Base-by-base conservation (phyloP, 1,139 yeast species). In the Zygoascus meyerae region DNA sequence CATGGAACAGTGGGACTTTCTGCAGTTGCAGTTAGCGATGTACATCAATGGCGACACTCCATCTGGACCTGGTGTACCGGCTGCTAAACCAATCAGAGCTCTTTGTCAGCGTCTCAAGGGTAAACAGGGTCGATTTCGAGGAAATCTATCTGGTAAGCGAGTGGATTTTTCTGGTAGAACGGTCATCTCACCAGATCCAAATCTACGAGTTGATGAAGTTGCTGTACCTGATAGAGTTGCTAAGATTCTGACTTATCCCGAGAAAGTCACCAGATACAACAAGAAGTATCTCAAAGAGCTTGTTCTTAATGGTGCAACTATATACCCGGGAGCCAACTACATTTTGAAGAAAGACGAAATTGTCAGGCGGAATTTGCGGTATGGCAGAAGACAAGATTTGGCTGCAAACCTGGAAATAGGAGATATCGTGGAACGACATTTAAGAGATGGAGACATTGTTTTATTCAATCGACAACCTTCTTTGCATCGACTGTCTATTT, bases 1-100 rank as follows among this genome's bases (percentile, higher is more conserved):
- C 65, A 89, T 92, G 96, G 98, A 92, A 62, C 97, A 92, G 62
- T 94, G 99, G 99, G 99, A 94, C 61, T 92, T 86, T 63, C 70
- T 94, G 55, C 98, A 94, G 67, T 73, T 92, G 49, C 86, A 96
- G 1, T 90, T 94, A 46, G 99, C 98, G 38, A 86, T 94, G 86
- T 94, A 94, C 66, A 92, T 94, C 58, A 94, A 94, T 64, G 87
- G 97, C 1, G 99, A 94, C 67, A 83, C 95, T 37, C 75, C 75
- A 1, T 60, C 72, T 6, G 71, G 71, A 18, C 70, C 74, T 4
- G 69, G 70, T 9, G 63, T 64, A 57, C 67, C 67, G 9, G 77
- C 80, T 43, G 79, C 82, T 35, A 79, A 83, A 44, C 97, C 98
- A 12, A 94, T 92, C 51, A 74, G 98, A 62, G 99, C 97, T 7